phyloP scores from a whole-genome alignment of 2,329 filamentous ascomycete species.

The Diplodia scrobiculata region DNA sequence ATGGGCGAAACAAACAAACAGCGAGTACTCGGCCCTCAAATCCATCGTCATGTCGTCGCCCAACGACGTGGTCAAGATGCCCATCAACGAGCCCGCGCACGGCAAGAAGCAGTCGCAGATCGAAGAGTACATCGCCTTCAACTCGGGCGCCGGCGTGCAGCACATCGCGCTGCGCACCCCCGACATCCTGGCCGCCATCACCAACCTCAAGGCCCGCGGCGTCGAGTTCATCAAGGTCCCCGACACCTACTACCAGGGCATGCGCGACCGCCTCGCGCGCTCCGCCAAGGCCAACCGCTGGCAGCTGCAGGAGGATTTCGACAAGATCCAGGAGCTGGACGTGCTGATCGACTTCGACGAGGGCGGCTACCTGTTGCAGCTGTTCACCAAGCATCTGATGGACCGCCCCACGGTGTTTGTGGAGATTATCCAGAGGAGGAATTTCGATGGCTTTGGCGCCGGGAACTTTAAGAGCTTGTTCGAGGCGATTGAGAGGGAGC shows the following conservation, averaged over 20 bases:
- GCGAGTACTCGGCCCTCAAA: slow-evolving; percentile 82
- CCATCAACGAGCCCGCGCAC: slow-evolving; percentile 91
- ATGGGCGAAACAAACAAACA: not conserved
- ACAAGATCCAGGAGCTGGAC: slow-evolving; percentile 72
- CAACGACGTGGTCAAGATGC: slow-evolving; percentile 92
- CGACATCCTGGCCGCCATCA: slow-evolving; percentile 77
- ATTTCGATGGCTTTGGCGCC: slow-evolving; percentile 89
- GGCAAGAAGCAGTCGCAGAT: slow-evolving; percentile 94
- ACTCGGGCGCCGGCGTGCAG: slow-evolving; percentile 85
- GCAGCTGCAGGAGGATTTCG: slow-evolving; percentile 74
- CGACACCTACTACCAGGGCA: slow-evolving; percentile 77
- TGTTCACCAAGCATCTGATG: slow-evolving; percentile 74
- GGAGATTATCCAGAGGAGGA: slow-evolving; percentile 91
- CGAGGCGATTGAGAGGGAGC: slow-evolving; percentile 92
- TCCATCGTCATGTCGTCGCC: slow-evolving; percentile 86
- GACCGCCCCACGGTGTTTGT: slow-evolving; percentile 94
- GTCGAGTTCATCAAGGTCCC: slow-evolving; percentile 93
- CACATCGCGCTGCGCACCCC: slow-evolving; percentile 84
- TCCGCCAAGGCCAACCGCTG: slow-evolving; percentile 57
- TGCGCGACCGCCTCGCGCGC: slow-evolving; percentile 65
- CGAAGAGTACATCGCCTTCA: slow-evolving; percentile 84
- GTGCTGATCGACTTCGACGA: slow-evolving; percentile 96
- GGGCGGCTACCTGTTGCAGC: slow-evolving; percentile 74
- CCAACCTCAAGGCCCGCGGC: slow-evolving; percentile 77
- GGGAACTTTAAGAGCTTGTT: slow-evolving; percentile 96